A percentile compares a stretch with the other conserved stretches of the same genome.
Evolutionary conservation across 352 stramenopile species (phyloP).

Genomic region (Phytophthora hybrid): DNA sequence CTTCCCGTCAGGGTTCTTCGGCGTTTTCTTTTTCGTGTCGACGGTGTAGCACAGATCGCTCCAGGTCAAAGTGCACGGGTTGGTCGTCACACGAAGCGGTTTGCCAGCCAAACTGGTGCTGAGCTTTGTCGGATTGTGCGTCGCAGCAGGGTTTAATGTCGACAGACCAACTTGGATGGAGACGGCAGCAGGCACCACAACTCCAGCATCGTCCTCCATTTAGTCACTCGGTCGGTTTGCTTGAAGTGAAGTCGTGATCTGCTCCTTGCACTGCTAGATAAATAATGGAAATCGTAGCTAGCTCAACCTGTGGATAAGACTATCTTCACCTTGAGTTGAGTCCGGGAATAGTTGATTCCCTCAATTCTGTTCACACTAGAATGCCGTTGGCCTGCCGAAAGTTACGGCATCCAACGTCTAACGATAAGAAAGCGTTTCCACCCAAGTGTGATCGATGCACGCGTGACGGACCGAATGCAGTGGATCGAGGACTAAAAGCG

Average conservation of each 20-base stretch:
- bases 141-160: neutral
- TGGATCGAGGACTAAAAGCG: neutral
- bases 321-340: neutral
- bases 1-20: slow-evolving; percentile 31
- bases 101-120: slow-evolving; percentile 11
- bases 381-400: neutral
- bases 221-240: neutral
- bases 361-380: neutral
- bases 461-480: neutral
- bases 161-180: slow-evolving; percentile 24
- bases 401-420: neutral
- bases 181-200: neutral
- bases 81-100: slow-evolving; percentile 3
- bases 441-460: neutral
- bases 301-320: neutral
- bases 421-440: neutral
- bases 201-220: slow-evolving; percentile 17
- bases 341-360: neutral
- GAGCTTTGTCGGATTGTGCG: slow-evolving; percentile 5
- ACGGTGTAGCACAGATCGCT: slow-evolving; percentile 32
- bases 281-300: neutral
- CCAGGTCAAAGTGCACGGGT: slow-evolving; percentile 35
- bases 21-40: slow-evolving; percentile 34
- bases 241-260: neutral
- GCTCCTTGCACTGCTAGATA: slow-evolving; percentile 10